Conservation (phyloP, 2,329 filamentous ascomycete genomes). For the Metarhizium brunneum region DNA sequence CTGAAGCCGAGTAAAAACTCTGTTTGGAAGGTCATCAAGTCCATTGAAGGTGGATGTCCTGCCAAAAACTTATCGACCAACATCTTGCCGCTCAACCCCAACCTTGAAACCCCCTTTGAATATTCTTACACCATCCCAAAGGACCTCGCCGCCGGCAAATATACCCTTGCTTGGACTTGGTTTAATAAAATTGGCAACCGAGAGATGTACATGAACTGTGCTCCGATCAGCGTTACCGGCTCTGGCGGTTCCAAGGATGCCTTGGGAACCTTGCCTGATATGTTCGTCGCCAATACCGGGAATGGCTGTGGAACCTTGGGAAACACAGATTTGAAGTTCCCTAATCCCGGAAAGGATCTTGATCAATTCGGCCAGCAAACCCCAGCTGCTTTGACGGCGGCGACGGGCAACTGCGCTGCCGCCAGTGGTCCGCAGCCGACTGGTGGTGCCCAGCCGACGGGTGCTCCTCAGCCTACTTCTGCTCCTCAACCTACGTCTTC, state of each 20-base stretch:
- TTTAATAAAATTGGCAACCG: conserved; percentile 87
- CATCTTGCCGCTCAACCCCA: conserved; percentile 30
- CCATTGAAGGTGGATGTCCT: conserved; percentile 79
- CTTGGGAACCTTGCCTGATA: conserved; percentile 55
- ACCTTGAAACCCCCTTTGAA: conserved; percentile 30
- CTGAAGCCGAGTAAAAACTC: conserved; percentile 53
- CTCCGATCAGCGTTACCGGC: conserved; percentile 58
- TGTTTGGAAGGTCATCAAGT: conserved; percentile 83
- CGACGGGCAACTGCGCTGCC: conserved; percentile 13
- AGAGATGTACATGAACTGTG: conserved; percentile 98
- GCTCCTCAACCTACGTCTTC: background rate
- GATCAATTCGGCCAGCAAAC: conserved; percentile 35
- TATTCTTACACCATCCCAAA: conserved; percentile 66
- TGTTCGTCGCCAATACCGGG: conserved; percentile 60
- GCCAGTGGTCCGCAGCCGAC: background rate
- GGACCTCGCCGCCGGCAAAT: conserved; percentile 64
- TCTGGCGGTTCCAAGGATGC: conserved; percentile 37
- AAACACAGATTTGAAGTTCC: conserved; percentile 47
- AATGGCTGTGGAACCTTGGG: conserved; percentile 44
- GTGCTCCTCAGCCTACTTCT: background rate
- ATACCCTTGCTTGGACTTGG: conserved; percentile 88
- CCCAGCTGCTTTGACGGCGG: conserved; percentile 19
- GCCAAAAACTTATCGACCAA: conserved; percentile 49
- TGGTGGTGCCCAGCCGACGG: conserved; percentile 8
- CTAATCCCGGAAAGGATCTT: conserved; percentile 48